Percentiles rank a stretch among this genome's conserved stretches.
phyloP scores from a whole-genome alignment of 306 rosid genomes.

The Oxytropis ochrocephala region DNA sequence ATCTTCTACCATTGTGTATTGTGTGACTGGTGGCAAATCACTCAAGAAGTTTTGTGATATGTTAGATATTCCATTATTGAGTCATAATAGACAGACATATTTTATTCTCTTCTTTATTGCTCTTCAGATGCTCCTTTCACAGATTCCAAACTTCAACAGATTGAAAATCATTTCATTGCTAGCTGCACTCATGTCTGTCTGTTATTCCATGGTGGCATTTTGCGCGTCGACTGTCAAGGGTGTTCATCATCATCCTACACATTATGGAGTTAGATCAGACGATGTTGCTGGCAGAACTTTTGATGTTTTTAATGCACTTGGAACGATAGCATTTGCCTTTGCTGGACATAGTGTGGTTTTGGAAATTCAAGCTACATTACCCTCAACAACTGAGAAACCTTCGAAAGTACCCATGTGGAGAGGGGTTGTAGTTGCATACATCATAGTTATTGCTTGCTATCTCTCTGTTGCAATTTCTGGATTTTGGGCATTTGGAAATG shows the following conservation, averaged over 20 bases:
- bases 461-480: conserved; percentile 43
- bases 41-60: conserved; percentile 49
- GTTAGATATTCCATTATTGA: neutral
- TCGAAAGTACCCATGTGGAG: conserved; percentile 68
- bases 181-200: conserved; percentile 55
- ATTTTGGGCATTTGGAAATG: conserved; percentile 60
- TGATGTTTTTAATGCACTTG: conserved; percentile 49
- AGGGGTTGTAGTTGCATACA: conserved; percentile 46
- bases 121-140: conserved; percentile 44
- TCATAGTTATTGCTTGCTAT: conserved; percentile 44
- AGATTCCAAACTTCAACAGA: conserved; percentile 55
- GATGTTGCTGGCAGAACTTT: conserved; percentile 18
- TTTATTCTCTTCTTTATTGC: conserved; percentile 36
- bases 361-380: conserved; percentile 76
- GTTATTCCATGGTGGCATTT: conserved; percentile 45
- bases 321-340: conserved; percentile 66
- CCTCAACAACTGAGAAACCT: conserved; percentile 43
- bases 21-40: conserved; percentile 67
- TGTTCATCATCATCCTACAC: neutral
- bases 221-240: conserved; percentile 32
- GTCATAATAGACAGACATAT: conserved; percentile 31
- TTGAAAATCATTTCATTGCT: conserved; percentile 46
- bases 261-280: conserved; percentile 33
- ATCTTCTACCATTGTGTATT: conserved; percentile 50
- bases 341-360: conserved; percentile 60